phyloP scores from a whole-genome alignment of 1,284 basidiomycete species.

The Agroathelia rolfsii region DNA sequence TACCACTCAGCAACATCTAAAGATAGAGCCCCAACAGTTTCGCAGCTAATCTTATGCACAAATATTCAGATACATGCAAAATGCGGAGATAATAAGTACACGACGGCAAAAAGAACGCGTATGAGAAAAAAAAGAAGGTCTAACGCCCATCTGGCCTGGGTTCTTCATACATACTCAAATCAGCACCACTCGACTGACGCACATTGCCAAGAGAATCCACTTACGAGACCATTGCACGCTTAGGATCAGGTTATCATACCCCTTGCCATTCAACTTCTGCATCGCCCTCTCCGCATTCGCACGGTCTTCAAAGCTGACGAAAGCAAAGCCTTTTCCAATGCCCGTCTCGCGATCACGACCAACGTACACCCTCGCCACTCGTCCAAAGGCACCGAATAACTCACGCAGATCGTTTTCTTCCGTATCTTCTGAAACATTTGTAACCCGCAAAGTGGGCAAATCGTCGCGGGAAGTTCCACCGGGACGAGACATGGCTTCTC shows the following conservation, averaged over 20 bases:
- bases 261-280: conserved; percentile 88
- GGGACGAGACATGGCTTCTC: conserved; percentile 71
- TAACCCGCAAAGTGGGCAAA: conserved; percentile 92
- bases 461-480: conserved; percentile 67
- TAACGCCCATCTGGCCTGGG: conserved; percentile 29
- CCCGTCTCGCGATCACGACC: conserved; percentile 94
- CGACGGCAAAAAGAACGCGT: neutral
- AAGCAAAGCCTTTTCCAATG: conserved; percentile 91
- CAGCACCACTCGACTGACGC: conserved; percentile 2
- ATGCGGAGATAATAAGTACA: neutral
- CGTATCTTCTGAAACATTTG: conserved; percentile 94
- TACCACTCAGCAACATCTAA: too few species aligned
- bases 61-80: neutral
- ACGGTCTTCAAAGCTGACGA: conserved; percentile 87
- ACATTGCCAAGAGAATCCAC: conserved; percentile 18
- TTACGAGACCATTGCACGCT: conserved; percentile 83
- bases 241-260: conserved; percentile 84
- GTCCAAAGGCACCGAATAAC: conserved; percentile 78
- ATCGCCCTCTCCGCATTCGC: conserved; percentile 80
- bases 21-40: too few species aligned
- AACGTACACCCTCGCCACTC: conserved; percentile 86
- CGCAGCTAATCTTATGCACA: too few species aligned
- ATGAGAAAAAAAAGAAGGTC: conserved; percentile 5
- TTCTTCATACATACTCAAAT: conserved; percentile 18
- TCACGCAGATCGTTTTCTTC: conserved; percentile 92